These are phyloP conservation scores for Coemansia sp. DNA, from an alignment of 192 early-diverging fungal genomes.

Conservation along the genomic window DNA sequence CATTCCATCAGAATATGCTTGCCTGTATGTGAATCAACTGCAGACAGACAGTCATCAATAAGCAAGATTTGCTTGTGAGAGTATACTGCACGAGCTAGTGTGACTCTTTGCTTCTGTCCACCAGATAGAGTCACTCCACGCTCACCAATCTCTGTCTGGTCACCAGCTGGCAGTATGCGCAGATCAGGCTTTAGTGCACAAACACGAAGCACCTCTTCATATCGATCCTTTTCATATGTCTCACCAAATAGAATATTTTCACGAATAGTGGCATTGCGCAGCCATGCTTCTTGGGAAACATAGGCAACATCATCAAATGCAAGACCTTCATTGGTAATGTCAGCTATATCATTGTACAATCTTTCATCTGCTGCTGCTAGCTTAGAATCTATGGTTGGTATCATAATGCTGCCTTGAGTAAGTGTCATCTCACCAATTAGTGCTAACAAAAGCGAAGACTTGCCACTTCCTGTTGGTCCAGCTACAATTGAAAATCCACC, in stretches of 20 bases:
- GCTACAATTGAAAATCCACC: constrained; percentile 71
- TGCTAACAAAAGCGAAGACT: constrained; percentile 74
- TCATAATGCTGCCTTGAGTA: constrained; percentile 23
- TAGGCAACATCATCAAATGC: constrained; percentile 68
- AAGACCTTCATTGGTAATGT: constrained; percentile 47
- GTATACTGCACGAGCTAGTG: constrained; percentile 84
- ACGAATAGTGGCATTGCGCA: constrained; percentile 68
- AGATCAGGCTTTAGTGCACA: constrained; percentile 84
- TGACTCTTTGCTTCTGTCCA: constrained; percentile 80
- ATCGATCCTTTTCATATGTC: constrained; percentile 67
- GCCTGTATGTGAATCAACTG: constrained; percentile 93
- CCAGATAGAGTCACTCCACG: constrained; percentile 81
- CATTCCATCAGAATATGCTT: constrained; percentile 76
- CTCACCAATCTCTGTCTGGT: constrained; percentile 87
- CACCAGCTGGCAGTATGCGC: constrained; percentile 76
- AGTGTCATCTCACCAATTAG: constrained; percentile 77
- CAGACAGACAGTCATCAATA: constrained; percentile 85
- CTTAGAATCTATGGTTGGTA: constrained; percentile 15
- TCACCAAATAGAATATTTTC: constrained; percentile 88
- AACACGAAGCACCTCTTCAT: constrained; percentile 72
- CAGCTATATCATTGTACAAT: constrained; percentile 35
- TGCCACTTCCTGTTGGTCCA: constrained; percentile 87
- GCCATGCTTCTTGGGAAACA: constrained; percentile 76
- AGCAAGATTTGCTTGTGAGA: constrained; percentile 61
- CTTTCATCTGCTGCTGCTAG: neutral